A percentile compares a stretch with the other conserved stretches of the same genome.
These are phyloP conservation scores for Phoma sp. DNA, from an alignment of 2,329 filamentous ascomycete genomes.

Conservation along the genomic window DNA sequence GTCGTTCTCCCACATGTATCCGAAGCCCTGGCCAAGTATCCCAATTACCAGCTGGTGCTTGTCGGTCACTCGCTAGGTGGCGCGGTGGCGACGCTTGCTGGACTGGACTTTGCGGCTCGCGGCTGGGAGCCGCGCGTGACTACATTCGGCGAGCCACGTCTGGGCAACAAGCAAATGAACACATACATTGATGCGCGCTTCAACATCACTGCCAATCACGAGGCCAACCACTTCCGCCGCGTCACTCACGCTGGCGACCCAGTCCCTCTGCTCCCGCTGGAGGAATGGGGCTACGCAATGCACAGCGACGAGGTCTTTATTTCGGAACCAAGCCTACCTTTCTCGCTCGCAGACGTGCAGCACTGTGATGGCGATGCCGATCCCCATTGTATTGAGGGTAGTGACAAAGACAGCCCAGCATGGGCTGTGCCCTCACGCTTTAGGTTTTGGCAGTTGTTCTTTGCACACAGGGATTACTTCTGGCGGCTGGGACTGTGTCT, in stretches of 20 bases:
- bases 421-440: slow-evolving; percentile 61
- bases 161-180: slow-evolving; percentile 62
- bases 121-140: slow-evolving; percentile 80
- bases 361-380: slow-evolving; percentile 77
- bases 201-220: slow-evolving; percentile 31
- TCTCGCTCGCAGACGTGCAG: slow-evolving; percentile 70
- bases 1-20: slow-evolving; percentile 72
- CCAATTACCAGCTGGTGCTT: slow-evolving; percentile 74
- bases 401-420: slow-evolving; percentile 36
- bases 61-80: slow-evolving; percentile 93
- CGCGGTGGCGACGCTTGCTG: slow-evolving; percentile 86
- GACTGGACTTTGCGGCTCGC: slow-evolving; percentile 77
- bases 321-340: slow-evolving; percentile 71
- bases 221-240: slow-evolving; percentile 65
- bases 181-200: slow-evolving; percentile 63
- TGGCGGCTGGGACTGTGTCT: slow-evolving; percentile 90
- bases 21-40: slow-evolving; percentile 64
- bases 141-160: slow-evolving; percentile 86
- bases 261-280: slow-evolving; percentile 82
- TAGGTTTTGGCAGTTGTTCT: slow-evolving; percentile 90
- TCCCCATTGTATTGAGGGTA: slow-evolving; percentile 70
- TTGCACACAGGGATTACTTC: slow-evolving; percentile 95
- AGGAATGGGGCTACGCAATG: slow-evolving; percentile 85
- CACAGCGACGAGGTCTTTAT: slow-evolving; percentile 92
- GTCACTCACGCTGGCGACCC: slow-evolving; percentile 89